Percentiles rank a stretch among this genome's conserved stretches.
Evolutionary conservation across 2,329 filamentous ascomycete species (phyloP).

Genomic region (Phialemoniopsis sp.): DNA sequence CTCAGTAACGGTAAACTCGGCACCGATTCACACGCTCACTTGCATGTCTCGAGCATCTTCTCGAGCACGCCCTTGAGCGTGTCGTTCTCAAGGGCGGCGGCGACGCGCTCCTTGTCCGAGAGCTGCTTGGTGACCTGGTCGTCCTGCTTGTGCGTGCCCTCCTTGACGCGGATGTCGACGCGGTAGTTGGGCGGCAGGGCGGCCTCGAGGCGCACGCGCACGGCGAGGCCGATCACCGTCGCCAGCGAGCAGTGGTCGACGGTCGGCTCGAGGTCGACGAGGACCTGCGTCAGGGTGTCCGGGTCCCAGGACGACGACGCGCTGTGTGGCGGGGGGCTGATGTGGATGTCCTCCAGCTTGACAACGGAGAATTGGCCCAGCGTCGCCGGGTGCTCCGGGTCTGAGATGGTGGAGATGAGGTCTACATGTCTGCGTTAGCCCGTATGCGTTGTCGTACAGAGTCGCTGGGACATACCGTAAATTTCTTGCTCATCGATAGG

Average conservation of each 20-base stretch:
- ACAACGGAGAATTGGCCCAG: slow-evolving; percentile 92
- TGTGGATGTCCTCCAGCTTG: slow-evolving; percentile 88
- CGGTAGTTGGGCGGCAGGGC: slow-evolving; percentile 87
- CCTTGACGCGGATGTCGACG: slow-evolving; percentile 89
- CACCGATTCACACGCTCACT: too few species aligned
- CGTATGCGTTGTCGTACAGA: too few species aligned
- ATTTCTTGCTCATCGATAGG: slow-evolving; percentile 97
- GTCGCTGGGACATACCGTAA: slow-evolving; percentile 58
- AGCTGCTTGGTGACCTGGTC: slow-evolving; percentile 97
- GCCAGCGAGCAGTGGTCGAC: slow-evolving; percentile 96
- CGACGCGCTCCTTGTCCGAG: slow-evolving; percentile 92
- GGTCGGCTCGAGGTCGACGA: slow-evolving; percentile 89
- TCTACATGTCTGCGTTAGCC: slow-evolving; percentile 45
- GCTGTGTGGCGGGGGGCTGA: slow-evolving; percentile 60
- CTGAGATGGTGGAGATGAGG: slow-evolving; percentile 89
- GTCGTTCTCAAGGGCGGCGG: slow-evolving; percentile 90
- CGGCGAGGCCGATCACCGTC: slow-evolving; percentile 91
- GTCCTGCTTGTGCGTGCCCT: slow-evolving; percentile 91
- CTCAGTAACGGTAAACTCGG: too few species aligned
- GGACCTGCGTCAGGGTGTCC: slow-evolving; percentile 64
- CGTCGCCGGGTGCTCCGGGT: slow-evolving; percentile 93
- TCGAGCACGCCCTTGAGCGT: slow-evolving; percentile 82
- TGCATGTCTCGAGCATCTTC: slow-evolving; percentile 90
- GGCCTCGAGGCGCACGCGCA: slow-evolving; percentile 87
- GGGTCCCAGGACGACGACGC: slow-evolving; percentile 31